These are phyloP conservation scores for Pseudoneurospora amorphoporcata DNA, from an alignment of 495 filamentous ascomycete genomes.

Conservation along the genomic window DNA sequence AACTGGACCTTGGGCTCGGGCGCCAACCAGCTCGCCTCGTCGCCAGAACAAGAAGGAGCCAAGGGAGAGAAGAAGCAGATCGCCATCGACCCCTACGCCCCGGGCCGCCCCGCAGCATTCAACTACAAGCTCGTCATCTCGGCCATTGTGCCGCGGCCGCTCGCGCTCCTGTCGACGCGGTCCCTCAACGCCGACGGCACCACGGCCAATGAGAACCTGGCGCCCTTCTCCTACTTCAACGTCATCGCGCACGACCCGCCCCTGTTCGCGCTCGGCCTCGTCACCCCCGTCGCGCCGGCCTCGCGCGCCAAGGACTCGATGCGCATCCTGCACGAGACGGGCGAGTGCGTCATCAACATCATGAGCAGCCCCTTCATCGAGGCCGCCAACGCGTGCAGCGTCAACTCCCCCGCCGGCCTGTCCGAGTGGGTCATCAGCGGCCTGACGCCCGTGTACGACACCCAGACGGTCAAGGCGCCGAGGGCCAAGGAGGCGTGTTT, in stretches of 20 bases:
- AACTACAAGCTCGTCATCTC: conserved; percentile 95
- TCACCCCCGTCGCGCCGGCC: conserved; percentile 34
- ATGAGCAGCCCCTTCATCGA: conserved; percentile 62
- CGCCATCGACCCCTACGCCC: conserved; percentile 71
- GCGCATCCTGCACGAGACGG: conserved; percentile 56
- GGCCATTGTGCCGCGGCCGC: conserved; percentile 73
- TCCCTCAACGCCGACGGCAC: conserved; percentile 36
- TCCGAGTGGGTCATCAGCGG: conserved; percentile 78
- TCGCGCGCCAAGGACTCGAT: conserved; percentile 60
- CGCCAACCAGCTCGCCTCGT: conserved; percentile 36
- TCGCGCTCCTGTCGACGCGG: conserved; percentile 44
- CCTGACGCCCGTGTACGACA: conserved; percentile 55
- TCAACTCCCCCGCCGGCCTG: conserved; percentile 69
- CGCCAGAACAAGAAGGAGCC: conserved; percentile 25
- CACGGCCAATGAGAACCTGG: conserved; percentile 48
- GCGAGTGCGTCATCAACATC: conserved; percentile 80
- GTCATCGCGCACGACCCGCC: conserved; percentile 85
- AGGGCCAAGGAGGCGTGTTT: conserved; percentile 76
- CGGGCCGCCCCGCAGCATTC: conserved; percentile 52
- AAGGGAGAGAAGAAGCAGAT: conserved; percentile 51
- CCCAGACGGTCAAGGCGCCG: conserved; percentile 54
- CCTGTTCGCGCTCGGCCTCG: conserved; percentile 73
- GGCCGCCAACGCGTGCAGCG: conserved; percentile 68
- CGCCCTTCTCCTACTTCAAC: conserved; percentile 79
- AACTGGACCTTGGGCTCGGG: conserved; percentile 72